These are phyloP conservation scores for Oxyria digyna DNA, from an alignment of 148 eudicot species.

Conservation along the genomic window DNA sequence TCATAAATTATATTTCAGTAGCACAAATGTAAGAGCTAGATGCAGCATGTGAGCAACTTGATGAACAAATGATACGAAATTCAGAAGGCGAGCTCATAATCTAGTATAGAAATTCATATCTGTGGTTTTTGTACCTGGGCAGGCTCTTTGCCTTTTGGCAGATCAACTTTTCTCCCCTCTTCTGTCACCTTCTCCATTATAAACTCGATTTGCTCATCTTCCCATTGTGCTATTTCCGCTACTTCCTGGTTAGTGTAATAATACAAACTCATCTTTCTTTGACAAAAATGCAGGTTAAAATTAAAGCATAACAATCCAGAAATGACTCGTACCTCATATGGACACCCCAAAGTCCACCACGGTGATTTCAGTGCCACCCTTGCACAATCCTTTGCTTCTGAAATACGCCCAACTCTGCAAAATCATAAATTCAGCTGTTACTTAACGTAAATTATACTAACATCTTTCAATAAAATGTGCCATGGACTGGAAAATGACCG, in stretches of 20 bases:
- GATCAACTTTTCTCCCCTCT: constrained; percentile 65
- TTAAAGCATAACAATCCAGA: not conserved
- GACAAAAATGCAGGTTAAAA: not conserved
- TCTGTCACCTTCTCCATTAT: constrained; percentile 77
- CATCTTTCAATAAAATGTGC: not conserved
- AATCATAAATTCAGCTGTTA: not conserved
- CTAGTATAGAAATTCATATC: not conserved
- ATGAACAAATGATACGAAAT: constrained; percentile 9
- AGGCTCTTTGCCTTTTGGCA: constrained; percentile 76
- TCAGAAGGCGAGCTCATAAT: not conserved
- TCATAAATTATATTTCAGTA: no score
- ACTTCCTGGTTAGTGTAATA: constrained; percentile 42
- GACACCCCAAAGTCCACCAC: constrained; percentile 98
- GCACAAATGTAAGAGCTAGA: no score
- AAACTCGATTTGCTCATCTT: constrained; percentile 81
- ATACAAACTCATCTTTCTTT: not conserved
- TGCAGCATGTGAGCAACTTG: no score
- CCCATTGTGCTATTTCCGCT: constrained; percentile 85
- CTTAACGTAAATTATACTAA: not conserved
- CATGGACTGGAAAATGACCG: constrained; percentile 6
- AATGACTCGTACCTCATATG: constrained; percentile 44
- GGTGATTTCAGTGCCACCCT: constrained; percentile 85
- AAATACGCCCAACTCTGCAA: constrained; percentile 62
- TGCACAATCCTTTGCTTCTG: constrained; percentile 84
- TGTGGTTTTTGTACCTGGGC: constrained; percentile 44